Base-by-base conservation (phyloP, 306 rosid species). In the Medicago arabica region DNA sequence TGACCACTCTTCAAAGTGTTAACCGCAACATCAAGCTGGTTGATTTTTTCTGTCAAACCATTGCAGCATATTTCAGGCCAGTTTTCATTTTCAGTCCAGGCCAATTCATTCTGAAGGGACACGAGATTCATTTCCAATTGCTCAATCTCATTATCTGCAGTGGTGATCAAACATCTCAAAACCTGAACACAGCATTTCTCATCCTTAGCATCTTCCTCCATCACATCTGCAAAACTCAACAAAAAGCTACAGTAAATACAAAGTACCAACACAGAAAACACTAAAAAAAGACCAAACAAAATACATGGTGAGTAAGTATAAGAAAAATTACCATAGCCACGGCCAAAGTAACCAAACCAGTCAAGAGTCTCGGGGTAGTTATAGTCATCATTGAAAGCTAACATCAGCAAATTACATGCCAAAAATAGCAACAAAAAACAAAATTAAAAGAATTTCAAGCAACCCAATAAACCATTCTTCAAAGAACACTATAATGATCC, bases 161-260 rank as follows among this genome's bases (percentile, higher is more conserved):
- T 80, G 66, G 70, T 74, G 73, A 86, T 78, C 82, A 84, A 84
- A 80, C 78, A 78, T 78, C 81, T 77, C 77, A 90, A 78, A 77
- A 87, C 96, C 76, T 81, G 88, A 70, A 88, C 63, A 62, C 92
- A 87, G 55, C 63, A 84, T 71, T 82, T 84, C 82, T 68, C 85
- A 43, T 90, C 80, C 88, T 87, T 76, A 25, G 82, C 84, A 83
- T 82, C 78, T 83, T 93, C 97, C 82, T 89, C 93, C 41, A 89
- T 85, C 57, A 34, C 64, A 86, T 93, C 97, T 93, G 76, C 40
- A 63, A 63, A 59, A 63, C 57, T 78, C 18, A 69, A 75, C 31
- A 81, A 21, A 78, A 55, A 28, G 14, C 61, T 10, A 23, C 47
- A 14, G 65, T 43, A 61, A 54, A 54, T 12, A 78, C 68, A 72